A percentile compares a stretch with the other conserved stretches of the same genome.
phyloP scores from a whole-genome alignment of 2,329 filamentous ascomycete species.

The Fusarium circinatum region DNA sequence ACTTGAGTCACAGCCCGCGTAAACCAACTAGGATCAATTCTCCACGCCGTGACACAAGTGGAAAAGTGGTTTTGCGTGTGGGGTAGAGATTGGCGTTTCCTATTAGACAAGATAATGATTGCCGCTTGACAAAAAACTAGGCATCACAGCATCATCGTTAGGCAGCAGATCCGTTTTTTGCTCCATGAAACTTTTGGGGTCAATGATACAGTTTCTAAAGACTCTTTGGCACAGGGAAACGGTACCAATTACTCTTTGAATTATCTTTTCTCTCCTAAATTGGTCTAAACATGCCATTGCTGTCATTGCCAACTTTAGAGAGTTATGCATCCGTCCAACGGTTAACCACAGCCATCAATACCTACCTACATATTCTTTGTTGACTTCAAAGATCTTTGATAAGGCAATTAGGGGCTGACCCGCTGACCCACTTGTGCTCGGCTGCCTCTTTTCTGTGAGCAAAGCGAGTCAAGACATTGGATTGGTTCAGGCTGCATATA shows the following conservation, averaged over 20 bases:
- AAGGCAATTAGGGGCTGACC: background rate
- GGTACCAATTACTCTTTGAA: background rate
- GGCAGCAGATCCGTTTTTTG: conserved; percentile 20
- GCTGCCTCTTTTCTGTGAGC: conserved; percentile 14
- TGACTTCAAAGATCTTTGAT: background rate
- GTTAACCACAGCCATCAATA: background rate
- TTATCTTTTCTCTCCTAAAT: background rate
- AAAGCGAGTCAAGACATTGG: background rate
- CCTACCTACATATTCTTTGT: background rate
- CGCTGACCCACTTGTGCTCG: background rate
- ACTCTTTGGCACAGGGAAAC: background rate
- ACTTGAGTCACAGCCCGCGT: conserved; percentile 30
- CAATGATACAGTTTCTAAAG: background rate
- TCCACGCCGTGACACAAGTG: conserved; percentile 5
- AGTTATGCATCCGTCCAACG: background rate
- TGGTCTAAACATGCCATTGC: background rate
- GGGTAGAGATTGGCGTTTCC: conserved; percentile 1
- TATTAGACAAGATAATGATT: conserved; percentile 15
- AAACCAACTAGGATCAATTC: background rate
- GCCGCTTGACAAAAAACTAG: background rate
- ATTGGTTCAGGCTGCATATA: conserved; percentile 18
- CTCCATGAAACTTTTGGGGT: background rate
- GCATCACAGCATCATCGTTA: conserved; percentile 21
- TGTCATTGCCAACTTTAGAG: background rate
- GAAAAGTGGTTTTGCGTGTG: conserved; percentile 12